Evolutionary conservation across 257 asterid species (phyloP).

Genomic region (Paraleonurus japonicus): DNA sequence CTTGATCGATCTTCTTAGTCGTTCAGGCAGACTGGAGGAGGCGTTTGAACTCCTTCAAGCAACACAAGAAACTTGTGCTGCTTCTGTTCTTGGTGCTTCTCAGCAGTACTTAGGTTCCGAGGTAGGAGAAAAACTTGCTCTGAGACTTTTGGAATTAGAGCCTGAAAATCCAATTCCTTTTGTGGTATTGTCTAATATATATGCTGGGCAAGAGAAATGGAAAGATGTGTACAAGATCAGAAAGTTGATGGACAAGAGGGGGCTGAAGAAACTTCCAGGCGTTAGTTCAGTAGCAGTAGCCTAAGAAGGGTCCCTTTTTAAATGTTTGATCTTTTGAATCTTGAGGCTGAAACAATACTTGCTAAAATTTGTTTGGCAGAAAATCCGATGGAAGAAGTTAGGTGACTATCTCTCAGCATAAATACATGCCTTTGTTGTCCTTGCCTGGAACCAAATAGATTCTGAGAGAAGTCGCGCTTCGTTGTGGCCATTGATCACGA

Average conservation of each 20-base stretch:
- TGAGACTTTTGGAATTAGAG: slow-evolving; percentile 55
- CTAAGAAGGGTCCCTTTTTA: slow-evolving; percentile 22
- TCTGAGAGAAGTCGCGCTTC: no score
- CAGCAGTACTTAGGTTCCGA: slow-evolving; percentile 50
- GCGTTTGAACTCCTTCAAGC: slow-evolving; percentile 66
- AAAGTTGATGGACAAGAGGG: slow-evolving; percentile 47
- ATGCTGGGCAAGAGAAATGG: slow-evolving; percentile 81
- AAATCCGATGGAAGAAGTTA: slow-evolving; percentile 43
- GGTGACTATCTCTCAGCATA: slow-evolving; percentile 46
- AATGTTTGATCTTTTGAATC: background rate
- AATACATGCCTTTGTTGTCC: slow-evolving; percentile 27
- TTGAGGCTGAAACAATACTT: slow-evolving; percentile 14
- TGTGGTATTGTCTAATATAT: slow-evolving; percentile 76
- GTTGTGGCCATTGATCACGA: slow-evolving; percentile 32
- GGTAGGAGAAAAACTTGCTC: slow-evolving; percentile 63
- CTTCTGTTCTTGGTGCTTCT: slow-evolving; percentile 72
- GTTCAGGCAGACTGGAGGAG: slow-evolving; percentile 67
- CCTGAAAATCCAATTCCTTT: slow-evolving; percentile 73
- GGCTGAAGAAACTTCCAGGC: slow-evolving; percentile 58
- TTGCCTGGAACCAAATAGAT: slow-evolving; percentile 37
- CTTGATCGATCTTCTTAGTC: slow-evolving; percentile 74
- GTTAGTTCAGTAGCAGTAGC: slow-evolving; percentile 48
- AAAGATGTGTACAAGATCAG: slow-evolving; percentile 64
- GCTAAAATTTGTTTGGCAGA: slow-evolving; percentile 41
- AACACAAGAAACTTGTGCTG: slow-evolving; percentile 45